These are phyloP conservation scores for Fusarium austroafricanum DNA, from an alignment of 2,329 filamentous ascomycete species.

Conservation along the genomic window DNA sequence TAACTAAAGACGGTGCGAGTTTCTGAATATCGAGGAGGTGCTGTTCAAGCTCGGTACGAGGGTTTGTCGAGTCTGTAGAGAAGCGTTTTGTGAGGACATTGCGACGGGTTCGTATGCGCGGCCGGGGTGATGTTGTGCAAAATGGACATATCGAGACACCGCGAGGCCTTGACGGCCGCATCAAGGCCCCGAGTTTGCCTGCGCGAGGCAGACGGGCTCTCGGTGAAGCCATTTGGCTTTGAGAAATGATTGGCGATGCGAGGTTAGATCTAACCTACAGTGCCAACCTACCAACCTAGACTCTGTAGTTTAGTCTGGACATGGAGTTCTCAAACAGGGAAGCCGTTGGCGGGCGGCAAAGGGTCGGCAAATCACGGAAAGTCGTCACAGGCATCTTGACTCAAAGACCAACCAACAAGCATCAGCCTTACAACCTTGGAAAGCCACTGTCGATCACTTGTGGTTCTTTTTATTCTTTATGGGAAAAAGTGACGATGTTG, in stretches of 20 bases:
- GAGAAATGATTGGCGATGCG: conserved; percentile 37
- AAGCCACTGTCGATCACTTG: conserved; percentile 23
- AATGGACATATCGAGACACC: conserved; percentile 47
- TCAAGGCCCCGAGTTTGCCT: conserved; percentile 46
- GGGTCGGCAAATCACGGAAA: conserved; percentile 46
- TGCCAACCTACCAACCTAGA: not conserved
- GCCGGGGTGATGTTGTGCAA: conserved; percentile 45
- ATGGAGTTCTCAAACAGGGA: conserved; percentile 31
- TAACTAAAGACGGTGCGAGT: conserved; percentile 70
- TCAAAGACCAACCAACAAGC: conserved; percentile 13
- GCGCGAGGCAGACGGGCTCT: conserved; percentile 46
- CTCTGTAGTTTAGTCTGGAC: conserved; percentile 19
- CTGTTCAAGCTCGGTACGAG: conserved; percentile 67
- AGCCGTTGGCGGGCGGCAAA: conserved; percentile 43
- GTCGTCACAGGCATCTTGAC: conserved; percentile 9
- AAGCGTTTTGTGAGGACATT: conserved; percentile 45
- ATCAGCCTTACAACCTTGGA: conserved; percentile 18
- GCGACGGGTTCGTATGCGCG: conserved; percentile 40
- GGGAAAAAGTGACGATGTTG: conserved; percentile 23
- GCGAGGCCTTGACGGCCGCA: conserved; percentile 26
- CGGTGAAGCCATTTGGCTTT: conserved; percentile 48
- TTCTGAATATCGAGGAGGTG: conserved; percentile 71
- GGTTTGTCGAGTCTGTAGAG: conserved; percentile 44
- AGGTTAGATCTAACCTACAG: conserved; percentile 13
- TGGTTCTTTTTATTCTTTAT: conserved; percentile 9